A percentile compares a stretch with the other conserved stretches of the same genome.
Evolutionary conservation across 2,329 filamentous ascomycete species (phyloP).

Genomic region (Chaetothyriales sp.): DNA sequence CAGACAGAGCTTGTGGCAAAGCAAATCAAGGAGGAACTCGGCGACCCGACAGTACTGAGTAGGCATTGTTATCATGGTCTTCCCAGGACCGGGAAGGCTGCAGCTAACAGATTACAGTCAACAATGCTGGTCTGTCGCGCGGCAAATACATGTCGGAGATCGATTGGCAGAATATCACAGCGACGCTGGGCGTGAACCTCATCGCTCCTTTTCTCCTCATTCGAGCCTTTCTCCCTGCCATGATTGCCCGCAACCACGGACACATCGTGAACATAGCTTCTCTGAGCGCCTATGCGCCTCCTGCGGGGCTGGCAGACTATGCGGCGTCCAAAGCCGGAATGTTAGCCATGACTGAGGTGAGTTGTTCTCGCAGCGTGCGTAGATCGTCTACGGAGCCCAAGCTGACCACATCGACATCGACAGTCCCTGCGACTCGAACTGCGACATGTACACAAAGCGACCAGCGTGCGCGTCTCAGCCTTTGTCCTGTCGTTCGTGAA

Average conservation of each 20-base stretch:
- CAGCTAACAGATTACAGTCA: slow-evolving; percentile 29
- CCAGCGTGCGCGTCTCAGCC: background rate
- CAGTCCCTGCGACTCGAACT: slow-evolving; percentile 21
- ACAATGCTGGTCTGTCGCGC: slow-evolving; percentile 36
- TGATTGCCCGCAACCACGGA: slow-evolving; percentile 50
- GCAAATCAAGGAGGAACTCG: slow-evolving; percentile 40
- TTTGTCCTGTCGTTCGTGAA: background rate
- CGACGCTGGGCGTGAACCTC: slow-evolving; percentile 55
- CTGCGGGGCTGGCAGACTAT: slow-evolving; percentile 53
- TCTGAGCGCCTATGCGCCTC: slow-evolving; percentile 43
- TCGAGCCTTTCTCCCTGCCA: slow-evolving; percentile 50
- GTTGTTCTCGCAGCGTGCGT: slow-evolving; percentile 10
- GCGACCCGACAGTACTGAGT: slow-evolving; percentile 48
- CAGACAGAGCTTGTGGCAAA: slow-evolving; percentile 28
- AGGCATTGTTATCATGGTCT: too few relatives aligned
- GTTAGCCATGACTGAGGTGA: slow-evolving; percentile 50
- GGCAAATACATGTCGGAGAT: slow-evolving; percentile 32
- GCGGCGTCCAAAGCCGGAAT: slow-evolving; percentile 50
- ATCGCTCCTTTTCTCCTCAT: slow-evolving; percentile 50
- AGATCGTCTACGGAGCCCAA: too few relatives aligned
- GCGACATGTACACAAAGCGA: background rate
- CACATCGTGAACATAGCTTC: slow-evolving; percentile 59
- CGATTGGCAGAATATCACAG: slow-evolving; percentile 24
- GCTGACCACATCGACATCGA: too few relatives aligned
- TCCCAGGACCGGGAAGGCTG: slow-evolving; percentile 29